Percentiles rank a stretch among this genome's conserved stretches.
Conservation (phyloP, 257 asterid species). For the Gynochthodes officinalis region DNA sequence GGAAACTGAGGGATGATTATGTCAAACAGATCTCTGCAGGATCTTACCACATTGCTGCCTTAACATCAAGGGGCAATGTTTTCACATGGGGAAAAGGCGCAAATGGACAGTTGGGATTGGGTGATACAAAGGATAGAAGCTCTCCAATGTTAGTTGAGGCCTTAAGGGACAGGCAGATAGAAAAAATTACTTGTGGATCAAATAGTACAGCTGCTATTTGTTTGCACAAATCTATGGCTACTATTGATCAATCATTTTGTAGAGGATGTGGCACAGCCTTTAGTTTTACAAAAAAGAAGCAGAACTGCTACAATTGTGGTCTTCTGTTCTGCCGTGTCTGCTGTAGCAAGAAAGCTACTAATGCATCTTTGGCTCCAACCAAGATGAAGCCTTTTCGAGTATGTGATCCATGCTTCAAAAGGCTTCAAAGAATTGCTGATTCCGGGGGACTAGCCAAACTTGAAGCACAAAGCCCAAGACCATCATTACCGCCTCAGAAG, state of each 20-base stretch:
- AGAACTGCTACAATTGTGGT: constrained; percentile 52
- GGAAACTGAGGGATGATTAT: constrained; percentile 39
- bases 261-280: constrained; percentile 40
- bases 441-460: constrained; percentile 19
- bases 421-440: constrained; percentile 26
- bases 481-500: constrained; percentile 21
- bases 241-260: constrained; percentile 46
- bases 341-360: constrained; percentile 40
- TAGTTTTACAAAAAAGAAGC: constrained; percentile 47
- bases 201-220: constrained; percentile 48
- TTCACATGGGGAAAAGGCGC: constrained; percentile 48
- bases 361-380: constrained; percentile 46
- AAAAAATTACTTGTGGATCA: constrained; percentile 44
- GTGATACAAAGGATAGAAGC: constrained; percentile 41
- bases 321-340: constrained; percentile 41
- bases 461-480: constrained; percentile 34
- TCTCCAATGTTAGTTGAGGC: constrained; percentile 44
- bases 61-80: constrained; percentile 38
- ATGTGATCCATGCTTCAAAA: constrained; percentile 41
- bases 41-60: constrained; percentile 42
- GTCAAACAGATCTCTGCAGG: constrained; percentile 40
- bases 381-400: constrained; percentile 39
- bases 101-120: constrained; percentile 52
- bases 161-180: constrained; percentile 38
- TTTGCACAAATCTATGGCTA: constrained; percentile 43